phyloP scores from a whole-genome alignment of 768 basidiomycete species.

The Lactifluus volemus region DNA sequence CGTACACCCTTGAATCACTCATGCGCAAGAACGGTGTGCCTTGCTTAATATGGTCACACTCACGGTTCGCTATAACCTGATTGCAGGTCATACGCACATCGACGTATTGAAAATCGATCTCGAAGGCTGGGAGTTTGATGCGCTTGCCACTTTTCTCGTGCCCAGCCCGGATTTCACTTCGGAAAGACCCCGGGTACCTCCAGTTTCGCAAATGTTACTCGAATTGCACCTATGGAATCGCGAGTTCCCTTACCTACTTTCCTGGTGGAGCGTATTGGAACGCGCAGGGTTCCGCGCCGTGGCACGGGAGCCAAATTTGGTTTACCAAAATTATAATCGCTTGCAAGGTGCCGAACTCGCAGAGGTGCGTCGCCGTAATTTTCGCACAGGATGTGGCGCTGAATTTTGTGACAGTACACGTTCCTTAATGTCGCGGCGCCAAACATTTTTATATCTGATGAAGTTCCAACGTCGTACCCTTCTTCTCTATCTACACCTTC shows the following conservation, averaged over 20 bases:
- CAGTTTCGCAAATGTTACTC: conserved; percentile 40
- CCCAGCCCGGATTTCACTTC: conserved; percentile 27
- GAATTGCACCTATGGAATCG: conserved; percentile 33
- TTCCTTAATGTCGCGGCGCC: conserved; percentile 8
- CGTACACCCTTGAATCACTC: conserved; percentile 39
- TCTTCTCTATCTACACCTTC: neutral
- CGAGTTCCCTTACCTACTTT: conserved; percentile 24
- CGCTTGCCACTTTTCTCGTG: conserved; percentile 32
- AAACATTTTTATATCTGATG: conserved; percentile 8
- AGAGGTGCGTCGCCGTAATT: conserved; percentile 23
- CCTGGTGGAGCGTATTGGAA: conserved; percentile 42
- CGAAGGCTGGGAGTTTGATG: conserved; percentile 41
- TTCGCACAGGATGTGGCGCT: neutral
- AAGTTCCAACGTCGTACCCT: neutral
- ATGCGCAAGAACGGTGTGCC: conserved; percentile 35
- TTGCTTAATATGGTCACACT: neutral
- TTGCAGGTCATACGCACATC: conserved; percentile 27
- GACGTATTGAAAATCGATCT: conserved; percentile 40
- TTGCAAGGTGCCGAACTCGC: conserved; percentile 23
- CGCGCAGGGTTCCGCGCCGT: conserved; percentile 39
- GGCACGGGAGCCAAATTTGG: conserved; percentile 35
- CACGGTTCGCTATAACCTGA: neutral
- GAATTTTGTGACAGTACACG: neutral
- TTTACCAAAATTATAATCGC: conserved; percentile 27
- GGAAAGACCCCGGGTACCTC: conserved; percentile 29